Conservation (phyloP, 257 asterid genomes). For the Eustoma russellianum region DNA sequence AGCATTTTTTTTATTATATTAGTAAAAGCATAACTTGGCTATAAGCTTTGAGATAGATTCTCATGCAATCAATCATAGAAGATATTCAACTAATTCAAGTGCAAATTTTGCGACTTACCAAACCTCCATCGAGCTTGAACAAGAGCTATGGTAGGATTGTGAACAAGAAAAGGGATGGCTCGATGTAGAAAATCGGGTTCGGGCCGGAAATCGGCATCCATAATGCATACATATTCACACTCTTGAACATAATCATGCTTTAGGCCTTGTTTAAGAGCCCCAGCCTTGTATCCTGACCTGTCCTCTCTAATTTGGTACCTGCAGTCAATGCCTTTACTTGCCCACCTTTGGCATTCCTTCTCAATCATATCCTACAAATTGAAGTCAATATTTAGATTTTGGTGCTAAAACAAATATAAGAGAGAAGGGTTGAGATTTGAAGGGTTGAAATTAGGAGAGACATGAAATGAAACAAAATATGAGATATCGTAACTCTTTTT, state of each 20-base stretch:
- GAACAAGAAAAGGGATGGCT: constrained; percentile 73
- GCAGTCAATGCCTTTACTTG: constrained; percentile 71
- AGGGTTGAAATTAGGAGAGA: no score
- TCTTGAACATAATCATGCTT: constrained; percentile 62
- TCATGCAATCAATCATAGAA: no score
- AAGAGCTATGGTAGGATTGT: constrained; percentile 67
- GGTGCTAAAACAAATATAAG: no score
- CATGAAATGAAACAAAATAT: no score
- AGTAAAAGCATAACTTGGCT: no score
- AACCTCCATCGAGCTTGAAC: constrained; percentile 94
- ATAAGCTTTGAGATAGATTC: no score
- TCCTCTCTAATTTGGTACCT: constrained; percentile 68
- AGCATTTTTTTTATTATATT: no score
- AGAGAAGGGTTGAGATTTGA: no score
- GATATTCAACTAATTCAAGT: no score
- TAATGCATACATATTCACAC: constrained; percentile 77
- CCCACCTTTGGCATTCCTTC: constrained; percentile 89
- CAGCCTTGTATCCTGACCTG: constrained; percentile 94
- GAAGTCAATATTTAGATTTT: neutral
- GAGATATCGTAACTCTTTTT: no score
- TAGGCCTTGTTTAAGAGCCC: constrained; percentile 92
- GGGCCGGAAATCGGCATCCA: constrained; percentile 94
- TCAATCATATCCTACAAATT: constrained; percentile 72
- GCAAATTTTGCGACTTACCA: constrained; percentile 33
- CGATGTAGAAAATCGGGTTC: constrained; percentile 88